Base-by-base conservation (phyloP, 306 rosid species). In the Ceratonia siliqua region DNA sequence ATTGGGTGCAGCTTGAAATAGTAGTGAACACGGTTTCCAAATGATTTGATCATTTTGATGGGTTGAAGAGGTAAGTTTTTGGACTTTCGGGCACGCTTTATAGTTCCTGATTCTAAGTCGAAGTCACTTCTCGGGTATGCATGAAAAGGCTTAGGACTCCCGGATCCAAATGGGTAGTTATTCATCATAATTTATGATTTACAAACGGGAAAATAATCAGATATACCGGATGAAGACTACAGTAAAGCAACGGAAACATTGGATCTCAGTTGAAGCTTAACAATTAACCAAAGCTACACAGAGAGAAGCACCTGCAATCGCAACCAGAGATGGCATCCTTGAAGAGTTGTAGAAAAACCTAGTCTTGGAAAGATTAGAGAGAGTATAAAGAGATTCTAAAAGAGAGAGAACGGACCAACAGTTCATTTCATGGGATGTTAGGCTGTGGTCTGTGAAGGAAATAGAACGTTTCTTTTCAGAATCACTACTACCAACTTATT, bases 71-170 rank as follows among this genome's bases (percentile, higher is more conserved):
- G 42, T 15, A 84, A 72, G 1, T 45, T 82, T 65, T 43, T 84
- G 24, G 64, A 77, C 79, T 77, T 88, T 20, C 90, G 82, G 42
- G 61, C 49, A 72, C 77, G 83, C 80, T 79, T 84, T 22, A 68
- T 49, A 52, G 76, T 75, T 48, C 57, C 57, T 20, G 57, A 52
- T 52, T 52, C 57, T 83, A 91, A 80, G 78, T 91, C 97, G 57
- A 86, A 83, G 30, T 93, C 96, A 5, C 57, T 83, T 62, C 74
- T 82, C 33, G 85, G 84, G 84, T 85, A 89, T 59, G 93, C 87
- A 35, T 27, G 49, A 68, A 93, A 93, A 65, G 97, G 78, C 79
- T 86, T 89, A 38, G 87, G 76, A 62, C 36, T 78, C 39, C 87
- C 84, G 17, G 89, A 84, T 82, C 92, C 86, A 41, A 82, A 82